Evolutionary conservation across 352 stramenopile genomes (phyloP).

Genomic region (Chrysophaeum taylorii): DNA sequence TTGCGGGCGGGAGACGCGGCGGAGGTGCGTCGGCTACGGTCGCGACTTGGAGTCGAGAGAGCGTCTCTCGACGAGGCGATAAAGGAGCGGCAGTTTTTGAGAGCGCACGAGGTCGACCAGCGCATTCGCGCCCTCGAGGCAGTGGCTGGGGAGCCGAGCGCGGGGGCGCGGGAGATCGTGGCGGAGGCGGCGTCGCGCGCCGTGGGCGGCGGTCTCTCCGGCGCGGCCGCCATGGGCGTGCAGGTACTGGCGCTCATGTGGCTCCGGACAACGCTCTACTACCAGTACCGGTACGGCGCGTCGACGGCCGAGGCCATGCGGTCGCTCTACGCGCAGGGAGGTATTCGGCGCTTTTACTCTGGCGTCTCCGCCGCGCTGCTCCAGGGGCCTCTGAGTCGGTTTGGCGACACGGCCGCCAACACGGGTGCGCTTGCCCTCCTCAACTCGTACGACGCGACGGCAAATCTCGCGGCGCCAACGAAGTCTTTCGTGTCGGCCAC

Average conservation of each 20-base stretch:
- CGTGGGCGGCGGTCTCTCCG: too few relatives aligned
- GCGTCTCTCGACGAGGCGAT: too few relatives aligned
- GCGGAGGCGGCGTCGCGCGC: too few relatives aligned
- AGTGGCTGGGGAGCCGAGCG: too few relatives aligned
- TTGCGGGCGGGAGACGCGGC: too few relatives aligned
- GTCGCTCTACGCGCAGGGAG: slow-evolving; percentile 66
- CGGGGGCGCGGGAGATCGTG: too few relatives aligned
- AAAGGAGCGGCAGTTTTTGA: too few relatives aligned
- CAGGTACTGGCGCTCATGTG: slow-evolving; percentile 1
- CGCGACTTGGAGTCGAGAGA: too few relatives aligned
- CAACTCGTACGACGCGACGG: slow-evolving; percentile 47
- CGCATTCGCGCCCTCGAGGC: too few relatives aligned
- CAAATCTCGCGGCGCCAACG: neutral
- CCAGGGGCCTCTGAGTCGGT: slow-evolving; percentile 64
- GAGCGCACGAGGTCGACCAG: too few relatives aligned
- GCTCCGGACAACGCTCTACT: slow-evolving; percentile 34
- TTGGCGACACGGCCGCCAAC: slow-evolving; percentile 77
- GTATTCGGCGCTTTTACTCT: slow-evolving; percentile 70
- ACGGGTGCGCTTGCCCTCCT: slow-evolving; percentile 64
- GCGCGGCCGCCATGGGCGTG: neutral
- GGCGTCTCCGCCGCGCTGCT: slow-evolving; percentile 63
- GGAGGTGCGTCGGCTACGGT: too few relatives aligned
- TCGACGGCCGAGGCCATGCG: slow-evolving; percentile 44
- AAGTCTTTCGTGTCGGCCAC: slow-evolving; percentile 41
- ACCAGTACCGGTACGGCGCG: slow-evolving; percentile 57